phyloP scores from a whole-genome alignment of 1,284 basidiomycete species.

The Malassezia furfur region DNA sequence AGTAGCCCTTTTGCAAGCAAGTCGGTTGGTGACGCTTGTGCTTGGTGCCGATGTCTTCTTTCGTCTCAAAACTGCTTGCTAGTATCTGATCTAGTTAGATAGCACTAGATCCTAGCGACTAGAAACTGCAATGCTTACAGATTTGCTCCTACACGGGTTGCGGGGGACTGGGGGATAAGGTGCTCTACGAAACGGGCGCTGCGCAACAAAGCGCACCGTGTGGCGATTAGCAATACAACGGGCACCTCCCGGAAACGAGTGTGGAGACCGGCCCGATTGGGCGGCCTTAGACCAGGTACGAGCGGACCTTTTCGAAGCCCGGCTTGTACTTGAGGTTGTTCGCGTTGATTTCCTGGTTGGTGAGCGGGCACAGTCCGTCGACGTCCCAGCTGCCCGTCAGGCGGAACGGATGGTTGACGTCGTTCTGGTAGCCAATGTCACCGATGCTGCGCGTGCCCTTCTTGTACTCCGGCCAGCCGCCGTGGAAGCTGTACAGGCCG shows the following conservation, averaged over 20 bases:
- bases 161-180: too few species aligned
- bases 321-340: conserved; percentile 11
- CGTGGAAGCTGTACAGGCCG: conserved; percentile 9
- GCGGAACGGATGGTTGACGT: neutral
- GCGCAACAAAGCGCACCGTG: too few species aligned
- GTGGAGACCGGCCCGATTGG: too few species aligned
- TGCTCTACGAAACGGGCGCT: too few species aligned
- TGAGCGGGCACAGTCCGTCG: conserved; percentile 13
- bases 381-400: conserved; percentile 2
- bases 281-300: conserved; percentile 1
- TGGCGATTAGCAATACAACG: too few species aligned
- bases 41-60: conserved; percentile 3
- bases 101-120: conserved; percentile 2
- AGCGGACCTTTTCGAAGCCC: conserved; percentile 2
- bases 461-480: conserved; percentile 9
- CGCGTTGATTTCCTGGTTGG: neutral
- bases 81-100: conserved; percentile 8
- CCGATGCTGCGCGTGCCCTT: neutral
- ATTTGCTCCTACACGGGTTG: neutral
- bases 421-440: conserved; percentile 16
- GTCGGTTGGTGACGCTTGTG: neutral
- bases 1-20: neutral
- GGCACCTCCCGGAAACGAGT: too few species aligned
- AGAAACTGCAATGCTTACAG: conserved; percentile 5
- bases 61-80: conserved; percentile 6